phyloP scores from a whole-genome alignment of 2,329 filamentous ascomycete species.

The Helminthosporium solani region DNA sequence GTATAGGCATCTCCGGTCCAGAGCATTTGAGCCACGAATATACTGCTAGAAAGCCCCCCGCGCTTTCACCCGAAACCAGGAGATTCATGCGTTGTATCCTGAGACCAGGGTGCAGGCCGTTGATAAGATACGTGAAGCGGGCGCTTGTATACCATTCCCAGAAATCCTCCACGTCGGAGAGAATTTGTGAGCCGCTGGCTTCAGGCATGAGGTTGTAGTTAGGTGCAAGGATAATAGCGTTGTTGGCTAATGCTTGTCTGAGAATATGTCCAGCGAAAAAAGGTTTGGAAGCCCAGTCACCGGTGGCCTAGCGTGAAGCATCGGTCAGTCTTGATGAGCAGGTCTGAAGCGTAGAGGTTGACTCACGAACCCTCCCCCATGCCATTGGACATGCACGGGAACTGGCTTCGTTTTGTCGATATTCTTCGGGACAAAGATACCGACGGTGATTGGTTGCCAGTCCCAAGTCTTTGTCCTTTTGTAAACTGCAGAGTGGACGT shows the following conservation, averaged over 20 bases:
- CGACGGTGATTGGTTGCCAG: background rate
- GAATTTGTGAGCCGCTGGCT: constrained; percentile 43
- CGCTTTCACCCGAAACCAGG: constrained; percentile 30
- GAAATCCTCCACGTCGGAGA: constrained; percentile 47
- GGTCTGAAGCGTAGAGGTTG: background rate
- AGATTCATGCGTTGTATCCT: constrained; percentile 16
- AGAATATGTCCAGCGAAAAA: constrained; percentile 17
- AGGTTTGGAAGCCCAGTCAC: constrained; percentile 1
- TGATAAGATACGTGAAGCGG: constrained; percentile 10
- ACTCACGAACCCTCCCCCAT: constrained; percentile 2
- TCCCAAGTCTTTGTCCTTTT: background rate
- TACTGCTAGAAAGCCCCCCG: constrained; percentile 29
- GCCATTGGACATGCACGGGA: background rate
- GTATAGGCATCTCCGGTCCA: background rate
- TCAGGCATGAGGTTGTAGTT: constrained; percentile 52
- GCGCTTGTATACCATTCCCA: constrained; percentile 27
- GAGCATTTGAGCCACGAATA: constrained; percentile 11
- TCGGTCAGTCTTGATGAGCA: background rate
- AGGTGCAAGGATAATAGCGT: constrained; percentile 47
- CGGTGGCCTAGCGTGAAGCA: background rate
- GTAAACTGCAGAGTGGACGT: too few species aligned
- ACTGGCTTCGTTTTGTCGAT: background rate
- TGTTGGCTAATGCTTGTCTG: constrained; percentile 32
- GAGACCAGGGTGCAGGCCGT: background rate
- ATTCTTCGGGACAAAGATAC: background rate